Evolutionary conservation across 306 rosid genomes (phyloP), one percentile per base, ranked within the genome.

Genomic region (Vigna hirtella): DNA sequence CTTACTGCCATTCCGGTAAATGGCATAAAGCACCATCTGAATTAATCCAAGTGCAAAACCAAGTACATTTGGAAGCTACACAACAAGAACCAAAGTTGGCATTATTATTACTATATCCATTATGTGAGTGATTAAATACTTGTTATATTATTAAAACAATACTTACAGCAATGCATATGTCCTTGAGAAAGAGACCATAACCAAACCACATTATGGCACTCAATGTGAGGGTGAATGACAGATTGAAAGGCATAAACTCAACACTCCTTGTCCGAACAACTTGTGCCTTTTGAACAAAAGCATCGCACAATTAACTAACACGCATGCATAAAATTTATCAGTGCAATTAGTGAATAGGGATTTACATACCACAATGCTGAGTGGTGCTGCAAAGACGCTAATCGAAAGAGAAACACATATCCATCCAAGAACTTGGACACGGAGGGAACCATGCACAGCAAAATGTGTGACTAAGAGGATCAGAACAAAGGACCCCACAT

Each of bases 201-300:
- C 87, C 88, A 52, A 96, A 93, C 99, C 98, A 96, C 88, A 85
- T 84, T 3, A 86, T 18, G 15, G 98, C 97, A 70, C 99, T 96
- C 80, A 96, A 51, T 34, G 99, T 91, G 13, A 91, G 94, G 62
- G 88, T 91, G 49, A 96, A 88, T 6, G 98, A 93, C 17, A 96
- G 52, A 15, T 70, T 68, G 83, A 93, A 91, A 17, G 98, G 94
- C 97, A 93, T 93, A 52, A 86, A 93, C 38, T 96, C 97, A 0
- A 96, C 91, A 48, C 99, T 96, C 70, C 77, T 91, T 4, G 98
- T 87, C 30, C 90, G 66, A 43, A 96, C 87, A 3, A 96, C 99
- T 56, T 81, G 94, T 47, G 93, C 90, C 94, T 93, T 74, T 45
- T 68, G 15, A 57, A 22, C 8, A 42, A 42, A 26, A 42, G 1